These are phyloP conservation scores for Pleomassaria siparia DNA, from an alignment of 2,329 filamentous ascomycete genomes.

Conservation along the genomic window DNA sequence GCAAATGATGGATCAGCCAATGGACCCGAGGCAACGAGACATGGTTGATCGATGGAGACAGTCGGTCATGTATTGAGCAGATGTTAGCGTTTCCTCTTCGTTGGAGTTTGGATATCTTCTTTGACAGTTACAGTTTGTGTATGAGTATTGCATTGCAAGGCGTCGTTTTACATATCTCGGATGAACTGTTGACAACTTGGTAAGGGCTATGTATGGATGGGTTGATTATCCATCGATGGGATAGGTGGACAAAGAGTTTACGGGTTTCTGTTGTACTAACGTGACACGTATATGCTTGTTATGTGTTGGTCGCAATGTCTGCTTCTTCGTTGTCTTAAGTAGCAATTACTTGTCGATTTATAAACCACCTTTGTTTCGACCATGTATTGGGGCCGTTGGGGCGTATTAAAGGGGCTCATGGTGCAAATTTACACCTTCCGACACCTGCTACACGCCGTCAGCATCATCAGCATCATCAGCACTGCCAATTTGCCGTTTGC, in stretches of 20 bases:
- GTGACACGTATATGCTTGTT: too few relatives aligned
- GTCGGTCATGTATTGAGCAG: conserved; percentile 1
- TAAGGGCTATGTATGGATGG: not conserved
- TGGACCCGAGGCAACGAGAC: conserved; percentile 55
- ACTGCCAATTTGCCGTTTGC: too few relatives aligned
- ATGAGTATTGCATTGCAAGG: conserved; percentile 6
- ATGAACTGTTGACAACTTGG: not conserved
- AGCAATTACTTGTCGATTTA: too few relatives aligned
- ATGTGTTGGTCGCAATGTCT: too few relatives aligned
- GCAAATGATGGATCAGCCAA: conserved; percentile 26
- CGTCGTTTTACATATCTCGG: not conserved
- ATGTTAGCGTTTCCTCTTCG: not conserved
- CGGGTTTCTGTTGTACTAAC: not conserved
- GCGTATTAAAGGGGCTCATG: too few relatives aligned
- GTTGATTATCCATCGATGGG: not conserved
- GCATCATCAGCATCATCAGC: too few relatives aligned
- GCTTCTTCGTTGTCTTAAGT: too few relatives aligned
- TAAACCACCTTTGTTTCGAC: too few relatives aligned
- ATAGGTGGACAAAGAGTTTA: not conserved
- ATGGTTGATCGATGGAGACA: conserved; percentile 62
- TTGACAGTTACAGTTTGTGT: conserved; percentile 2
- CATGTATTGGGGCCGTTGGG: too few relatives aligned
- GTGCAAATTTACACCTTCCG: not conserved
- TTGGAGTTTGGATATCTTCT: not conserved
- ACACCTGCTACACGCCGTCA: too few relatives aligned